phyloP scores from a whole-genome alignment of 1,284 basidiomycete species.

The Cryptococcus sp. region DNA sequence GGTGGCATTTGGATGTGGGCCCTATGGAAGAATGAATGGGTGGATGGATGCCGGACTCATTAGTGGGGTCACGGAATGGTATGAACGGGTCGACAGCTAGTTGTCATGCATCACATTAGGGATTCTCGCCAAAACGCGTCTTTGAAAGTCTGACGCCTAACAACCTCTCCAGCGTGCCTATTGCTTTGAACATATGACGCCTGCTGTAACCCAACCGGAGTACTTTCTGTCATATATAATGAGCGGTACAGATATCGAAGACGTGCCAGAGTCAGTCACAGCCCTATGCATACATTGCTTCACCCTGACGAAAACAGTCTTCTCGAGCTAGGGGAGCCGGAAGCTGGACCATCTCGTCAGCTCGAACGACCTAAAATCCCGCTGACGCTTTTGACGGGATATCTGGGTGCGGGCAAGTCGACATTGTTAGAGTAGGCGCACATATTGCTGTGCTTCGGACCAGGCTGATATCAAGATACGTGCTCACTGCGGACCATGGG shows the following conservation, averaged over 20 bases:
- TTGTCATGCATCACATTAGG: no score
- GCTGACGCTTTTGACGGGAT: slow-evolving; percentile 84
- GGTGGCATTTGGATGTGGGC: no score
- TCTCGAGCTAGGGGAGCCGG: not conserved
- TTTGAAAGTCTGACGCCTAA: no score
- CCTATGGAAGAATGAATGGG: no score
- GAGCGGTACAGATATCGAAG: not conserved
- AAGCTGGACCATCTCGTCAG: not conserved
- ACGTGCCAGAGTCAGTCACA: not conserved
- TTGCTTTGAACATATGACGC: no score
- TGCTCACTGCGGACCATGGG: slow-evolving; percentile 84
- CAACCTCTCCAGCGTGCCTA: no score
- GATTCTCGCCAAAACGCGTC: no score
- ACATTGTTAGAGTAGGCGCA: slow-evolving; percentile 60
- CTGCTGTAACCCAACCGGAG: no score
- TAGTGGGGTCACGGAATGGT: no score
- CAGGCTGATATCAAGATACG: slow-evolving; percentile 60
- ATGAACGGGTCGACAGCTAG: no score
- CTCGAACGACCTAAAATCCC: slow-evolving; percentile 57
- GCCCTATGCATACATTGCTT: not conserved
- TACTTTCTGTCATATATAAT: no score
- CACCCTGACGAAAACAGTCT: not conserved
- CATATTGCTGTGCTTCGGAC: not conserved
- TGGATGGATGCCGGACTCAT: no score
- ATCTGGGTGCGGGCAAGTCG: slow-evolving; percentile 81